Percentiles rank a stretch among this genome's conserved stretches.
Conservation (phyloP, 345 rosid genomes). For the Citrus cavaleriei region DNA sequence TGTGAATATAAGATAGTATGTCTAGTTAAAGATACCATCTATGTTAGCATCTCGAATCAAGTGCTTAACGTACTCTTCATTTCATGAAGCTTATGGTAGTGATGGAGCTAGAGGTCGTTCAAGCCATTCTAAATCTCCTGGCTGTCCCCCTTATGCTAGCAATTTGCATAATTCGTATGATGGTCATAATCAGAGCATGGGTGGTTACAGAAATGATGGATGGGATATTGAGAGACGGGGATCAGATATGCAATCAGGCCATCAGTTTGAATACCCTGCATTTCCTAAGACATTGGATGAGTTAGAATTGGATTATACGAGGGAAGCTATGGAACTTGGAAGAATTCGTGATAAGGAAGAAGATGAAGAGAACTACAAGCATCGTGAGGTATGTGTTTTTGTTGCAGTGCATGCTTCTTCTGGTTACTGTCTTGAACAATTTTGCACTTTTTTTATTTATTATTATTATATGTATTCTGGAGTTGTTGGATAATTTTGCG, state of each 20-base stretch:
- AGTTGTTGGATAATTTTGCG: neutral
- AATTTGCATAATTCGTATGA: constrained; percentile 67
- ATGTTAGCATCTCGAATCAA: constrained; percentile 50
- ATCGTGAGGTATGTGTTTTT: constrained; percentile 78
- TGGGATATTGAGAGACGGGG: constrained; percentile 73
- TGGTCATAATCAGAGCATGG: constrained; percentile 56
- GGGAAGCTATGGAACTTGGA: constrained; percentile 72
- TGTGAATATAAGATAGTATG: constrained; percentile 42
- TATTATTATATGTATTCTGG: neutral
- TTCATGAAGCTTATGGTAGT: constrained; percentile 99
- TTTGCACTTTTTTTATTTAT: neutral
- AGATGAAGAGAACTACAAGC: constrained; percentile 91
- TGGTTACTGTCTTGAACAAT: constrained; percentile 8
- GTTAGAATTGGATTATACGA: constrained; percentile 73
- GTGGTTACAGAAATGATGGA: constrained; percentile 65
- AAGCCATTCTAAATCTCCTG: constrained; percentile 91
- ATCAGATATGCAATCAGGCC: constrained; percentile 56
- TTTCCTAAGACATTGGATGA: constrained; percentile 71
- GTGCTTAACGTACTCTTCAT: constrained; percentile 81
- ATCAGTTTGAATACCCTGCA: constrained; percentile 63
- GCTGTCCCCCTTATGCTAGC: constrained; percentile 55
- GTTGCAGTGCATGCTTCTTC: constrained; percentile 2
- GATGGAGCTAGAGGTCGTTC: constrained; percentile 86
- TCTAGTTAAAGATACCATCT: constrained; percentile 50
- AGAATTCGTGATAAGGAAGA: constrained; percentile 84